Conservation (phyloP, 805 yeast species). For the Yarrowia yakushimensis region DNA sequence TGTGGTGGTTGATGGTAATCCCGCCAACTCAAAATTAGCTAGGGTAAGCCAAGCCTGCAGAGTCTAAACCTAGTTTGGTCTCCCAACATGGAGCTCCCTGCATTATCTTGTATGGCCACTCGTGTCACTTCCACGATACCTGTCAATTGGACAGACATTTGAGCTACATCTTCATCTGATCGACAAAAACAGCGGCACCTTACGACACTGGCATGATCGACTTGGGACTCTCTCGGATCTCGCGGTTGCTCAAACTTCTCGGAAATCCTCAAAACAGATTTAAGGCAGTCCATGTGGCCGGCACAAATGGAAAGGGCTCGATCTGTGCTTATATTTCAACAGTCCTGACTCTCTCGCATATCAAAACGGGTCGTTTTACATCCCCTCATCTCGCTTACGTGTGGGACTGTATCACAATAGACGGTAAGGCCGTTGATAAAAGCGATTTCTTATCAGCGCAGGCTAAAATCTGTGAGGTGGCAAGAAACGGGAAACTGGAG, state of each 20-base stretch:
- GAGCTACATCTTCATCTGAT: not conserved
- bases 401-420: slow-evolving; percentile 71
- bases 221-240: slow-evolving; percentile 54
- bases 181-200: not conserved
- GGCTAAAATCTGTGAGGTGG: not conserved
- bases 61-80: not conserved
- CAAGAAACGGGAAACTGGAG: not conserved
- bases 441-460: slow-evolving; percentile 41
- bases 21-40: not conserved
- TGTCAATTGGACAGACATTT: not conserved
- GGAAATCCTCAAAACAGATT: slow-evolving; percentile 67
- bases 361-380: slow-evolving; percentile 73
- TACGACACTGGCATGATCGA: slow-evolving; percentile 41
- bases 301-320: slow-evolving; percentile 96
- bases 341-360: slow-evolving; percentile 48
- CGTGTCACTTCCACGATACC: not conserved
- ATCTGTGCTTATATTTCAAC: slow-evolving; percentile 78
- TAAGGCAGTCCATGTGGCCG: slow-evolving; percentile 84
- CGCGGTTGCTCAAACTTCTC: slow-evolving; percentile 45
- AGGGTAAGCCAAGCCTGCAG: not conserved
- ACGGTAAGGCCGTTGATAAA: slow-evolving; percentile 54
- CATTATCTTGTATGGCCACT: not conserved
- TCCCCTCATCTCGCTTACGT: slow-evolving; percentile 78
- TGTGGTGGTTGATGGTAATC: not conserved
- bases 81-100: slow-evolving; percentile 6